Conservation (phyloP, 2,329 filamentous ascomycete genomes). For the Fusarium lyarnte region DNA sequence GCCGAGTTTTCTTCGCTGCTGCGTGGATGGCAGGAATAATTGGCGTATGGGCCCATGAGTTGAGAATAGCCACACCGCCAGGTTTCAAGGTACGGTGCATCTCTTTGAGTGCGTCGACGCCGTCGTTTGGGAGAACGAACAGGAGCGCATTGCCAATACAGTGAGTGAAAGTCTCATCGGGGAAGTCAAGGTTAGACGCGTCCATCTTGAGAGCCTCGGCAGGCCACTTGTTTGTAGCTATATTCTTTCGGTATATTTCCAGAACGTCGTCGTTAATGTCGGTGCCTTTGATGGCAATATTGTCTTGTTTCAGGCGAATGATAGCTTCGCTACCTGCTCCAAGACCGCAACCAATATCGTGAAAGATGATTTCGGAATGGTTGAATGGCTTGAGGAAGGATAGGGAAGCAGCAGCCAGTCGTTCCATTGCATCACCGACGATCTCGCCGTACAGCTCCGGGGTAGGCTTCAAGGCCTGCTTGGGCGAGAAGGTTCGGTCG, state of each 20-base stretch:
- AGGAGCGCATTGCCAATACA: background rate
- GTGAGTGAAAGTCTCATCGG: background rate
- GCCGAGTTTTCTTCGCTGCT: background rate
- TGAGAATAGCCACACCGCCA: background rate
- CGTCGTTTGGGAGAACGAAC: background rate
- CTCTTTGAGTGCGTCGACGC: background rate
- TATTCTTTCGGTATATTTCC: background rate
- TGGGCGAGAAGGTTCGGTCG: background rate
- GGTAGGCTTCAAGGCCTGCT: slow-evolving; percentile 6
- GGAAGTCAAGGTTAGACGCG: background rate
- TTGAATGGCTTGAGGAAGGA: rapidly evolving
- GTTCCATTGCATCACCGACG: background rate
- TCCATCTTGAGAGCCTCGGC: background rate
- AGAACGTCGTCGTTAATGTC: background rate
- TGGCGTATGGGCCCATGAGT: background rate
- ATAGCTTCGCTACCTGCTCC: slow-evolving; percentile 4
- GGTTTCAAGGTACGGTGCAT: background rate
- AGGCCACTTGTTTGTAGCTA: background rate
- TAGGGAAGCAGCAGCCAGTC: background rate
- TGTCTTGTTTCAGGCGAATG: rapidly evolving
- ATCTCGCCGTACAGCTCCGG: slow-evolving; percentile 4
- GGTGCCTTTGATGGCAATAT: background rate
- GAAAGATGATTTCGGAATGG: background rate
- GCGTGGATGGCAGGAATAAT: background rate
- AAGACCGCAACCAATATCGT: slow-evolving; percentile 4